Conservation (phyloP, 1,284 basidiomycete genomes). For the Cystobasidium slooffiae region DNA sequence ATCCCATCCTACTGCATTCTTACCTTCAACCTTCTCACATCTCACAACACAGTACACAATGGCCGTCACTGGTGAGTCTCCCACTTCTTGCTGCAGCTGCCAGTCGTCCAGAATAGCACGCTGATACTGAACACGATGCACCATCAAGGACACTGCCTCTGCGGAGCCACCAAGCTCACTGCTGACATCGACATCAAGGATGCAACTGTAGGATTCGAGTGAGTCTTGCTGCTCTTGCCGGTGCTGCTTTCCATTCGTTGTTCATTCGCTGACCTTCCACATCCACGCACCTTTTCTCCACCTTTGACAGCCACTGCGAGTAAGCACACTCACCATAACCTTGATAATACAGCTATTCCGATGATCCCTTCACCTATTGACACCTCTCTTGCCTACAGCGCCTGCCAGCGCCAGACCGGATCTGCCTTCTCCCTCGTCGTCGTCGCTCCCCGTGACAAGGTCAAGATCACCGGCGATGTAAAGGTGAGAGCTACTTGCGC, state of each 20-base stretch:
- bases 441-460: conserved; percentile 43
- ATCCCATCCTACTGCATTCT: neutral
- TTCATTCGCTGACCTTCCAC: neutral
- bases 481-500: conserved; percentile 18
- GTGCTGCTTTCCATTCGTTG: neutral
- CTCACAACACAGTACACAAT: neutral
- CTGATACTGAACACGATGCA: neutral
- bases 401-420: conserved; percentile 40
- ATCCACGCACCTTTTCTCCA: neutral
- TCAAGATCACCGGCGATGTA: conserved; percentile 42
- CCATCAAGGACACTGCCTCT: conserved; percentile 36
- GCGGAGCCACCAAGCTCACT: conserved; percentile 41
- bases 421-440: conserved; percentile 43
- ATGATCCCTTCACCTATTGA: neutral
- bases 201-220: conserved; percentile 35
- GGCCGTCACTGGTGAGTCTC: conserved; percentile 14
- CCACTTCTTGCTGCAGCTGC: conserved; percentile 2
- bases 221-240: neutral
- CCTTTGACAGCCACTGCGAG: conserved; percentile 25
- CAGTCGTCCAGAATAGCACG: neutral
- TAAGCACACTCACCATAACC: neutral
- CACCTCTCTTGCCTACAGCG: conserved; percentile 2
- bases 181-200: conserved; percentile 43
- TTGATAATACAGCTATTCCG: neutral
- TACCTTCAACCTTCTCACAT: neutral